These are phyloP conservation scores for Clavispora vitiphila DNA, from an alignment of 805 yeast species.

Conservation along the genomic window DNA sequence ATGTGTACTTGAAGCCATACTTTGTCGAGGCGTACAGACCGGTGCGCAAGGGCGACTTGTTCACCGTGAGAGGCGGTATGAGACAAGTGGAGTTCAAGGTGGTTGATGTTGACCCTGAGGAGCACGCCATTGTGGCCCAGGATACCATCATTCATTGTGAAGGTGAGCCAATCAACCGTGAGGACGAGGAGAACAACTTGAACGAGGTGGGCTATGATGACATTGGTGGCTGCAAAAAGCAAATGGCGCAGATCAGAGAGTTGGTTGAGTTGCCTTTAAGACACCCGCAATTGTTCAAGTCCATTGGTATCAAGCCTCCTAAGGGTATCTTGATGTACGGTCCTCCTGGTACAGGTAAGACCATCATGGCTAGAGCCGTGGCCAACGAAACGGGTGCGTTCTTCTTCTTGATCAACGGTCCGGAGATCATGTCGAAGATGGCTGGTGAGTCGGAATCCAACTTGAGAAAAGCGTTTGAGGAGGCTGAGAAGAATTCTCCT, in stretches of 20 bases:
- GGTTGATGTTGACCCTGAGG: constrained; percentile 96
- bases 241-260: constrained; percentile 99
- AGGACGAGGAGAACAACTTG: constrained; percentile 94
- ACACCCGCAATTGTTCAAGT: constrained; percentile 96
- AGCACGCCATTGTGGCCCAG: constrained; percentile 96
- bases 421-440: constrained; percentile 99
- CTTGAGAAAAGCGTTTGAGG: constrained; percentile 96
- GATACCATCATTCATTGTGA: constrained; percentile 98
- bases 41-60: constrained; percentile 94
- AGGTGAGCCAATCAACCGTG: constrained; percentile 98
- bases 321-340: constrained; percentile 97
- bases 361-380: constrained; percentile 99
- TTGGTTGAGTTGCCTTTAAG: constrained; percentile 96
- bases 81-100: constrained; percentile 98
- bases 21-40: constrained; percentile 99
- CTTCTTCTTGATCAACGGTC: constrained; percentile 96
- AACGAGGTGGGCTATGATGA: constrained; percentile 98
- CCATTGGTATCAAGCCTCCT: constrained; percentile 98
- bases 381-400: constrained; percentile 99
- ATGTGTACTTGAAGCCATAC: constrained; percentile 94
- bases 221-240: constrained; percentile 98
- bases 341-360: constrained; percentile 99
- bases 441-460: constrained; percentile 99
- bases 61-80: constrained; percentile 98
- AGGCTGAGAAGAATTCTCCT: constrained; percentile 98